A percentile compares a stretch with the other conserved stretches of the same genome.
Evolutionary conservation across 768 basidiomycete species (phyloP).

Genomic region (Boletus barrowsii): DNA sequence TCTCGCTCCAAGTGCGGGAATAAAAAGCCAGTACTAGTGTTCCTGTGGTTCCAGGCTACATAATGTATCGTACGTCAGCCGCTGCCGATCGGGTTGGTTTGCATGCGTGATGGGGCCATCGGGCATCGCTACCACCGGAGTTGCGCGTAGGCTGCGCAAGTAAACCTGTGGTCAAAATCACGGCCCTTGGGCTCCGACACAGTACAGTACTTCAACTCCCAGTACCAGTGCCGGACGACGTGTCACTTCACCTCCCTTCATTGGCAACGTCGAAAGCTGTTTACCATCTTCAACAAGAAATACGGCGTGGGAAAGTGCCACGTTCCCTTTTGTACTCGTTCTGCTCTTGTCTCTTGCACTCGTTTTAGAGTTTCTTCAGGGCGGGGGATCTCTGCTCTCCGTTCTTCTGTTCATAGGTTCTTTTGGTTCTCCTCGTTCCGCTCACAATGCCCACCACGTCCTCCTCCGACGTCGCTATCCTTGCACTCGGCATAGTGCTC

Average conservation of each 20-base stretch:
- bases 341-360: conserved; percentile 16
- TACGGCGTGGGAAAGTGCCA: conserved; percentile 37
- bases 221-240: not conserved
- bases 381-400: not conserved
- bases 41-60: no score
- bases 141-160: not conserved
- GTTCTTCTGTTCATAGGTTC: not conserved
- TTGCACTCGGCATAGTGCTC: conserved; percentile 70
- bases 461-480: conserved; percentile 69
- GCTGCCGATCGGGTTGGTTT: no score
- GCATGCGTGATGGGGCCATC: not conserved
- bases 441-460: conserved; percentile 55
- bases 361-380: not conserved
- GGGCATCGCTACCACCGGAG: not conserved
- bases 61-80: no score
- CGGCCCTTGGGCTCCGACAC: no score
- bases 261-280: not conserved
- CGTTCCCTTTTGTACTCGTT: conserved; percentile 33
- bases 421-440: not conserved
- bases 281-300: conserved; percentile 8
- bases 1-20: no score
- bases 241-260: not conserved
- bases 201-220: not conserved
- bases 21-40: no score
- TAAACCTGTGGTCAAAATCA: not conserved